Base-by-base conservation (phyloP, 1,284 basidiomycete species). In the Pseudozyma tsukubaensis region DNA sequence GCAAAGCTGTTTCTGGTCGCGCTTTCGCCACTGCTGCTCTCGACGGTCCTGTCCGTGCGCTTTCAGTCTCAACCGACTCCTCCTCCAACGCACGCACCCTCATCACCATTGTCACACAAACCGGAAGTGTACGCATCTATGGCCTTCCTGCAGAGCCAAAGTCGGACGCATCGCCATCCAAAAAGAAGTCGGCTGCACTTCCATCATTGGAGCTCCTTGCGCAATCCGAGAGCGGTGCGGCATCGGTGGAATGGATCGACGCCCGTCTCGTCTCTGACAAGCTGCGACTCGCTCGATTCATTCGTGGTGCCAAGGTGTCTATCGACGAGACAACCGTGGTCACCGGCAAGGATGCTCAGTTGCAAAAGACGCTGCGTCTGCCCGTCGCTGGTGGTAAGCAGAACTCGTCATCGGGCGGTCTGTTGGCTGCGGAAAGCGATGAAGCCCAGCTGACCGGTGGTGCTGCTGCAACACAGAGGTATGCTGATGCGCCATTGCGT, bases 51-150 rank as follows among this genome's bases (percentile, higher is more conserved):
- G 83, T 59, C 81, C 87, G 16, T 87, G 77, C 62, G 58, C 53
- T 77, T 40, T 50, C 78, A 40, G 58, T 71, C 21, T 53, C 50
- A 63, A 11, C 52, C 16, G 57, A 65, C 37, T 51, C 74, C 8
- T 78, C 74, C 59, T 85, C 76, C 53, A 58, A 82, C 77, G 79
- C 86, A 81, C 82, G 81, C 80, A 63, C 73, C 18, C 71, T 77
- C 52, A 55, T 72, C 76, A 67, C 85, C 85, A 53, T 76, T 66
- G 70, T 86, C 86, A 87, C 29, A 66, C 83, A 14, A 60, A 82
- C 45, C 77, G 78, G 75, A 55, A 78, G 77, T 24, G 83, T 81
- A 9, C 75, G 74, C 2, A 57, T 79, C 35, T 76, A 78, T 36
- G 74, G 72, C n/a, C 71, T 79, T 11, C 83, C 82, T 2, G 62